Percentiles rank a stretch among this genome's conserved stretches.
These are phyloP conservation scores for Leucoagaricus sp. DNA, from an alignment of 1,284 basidiomycete genomes.

Conservation along the genomic window DNA sequence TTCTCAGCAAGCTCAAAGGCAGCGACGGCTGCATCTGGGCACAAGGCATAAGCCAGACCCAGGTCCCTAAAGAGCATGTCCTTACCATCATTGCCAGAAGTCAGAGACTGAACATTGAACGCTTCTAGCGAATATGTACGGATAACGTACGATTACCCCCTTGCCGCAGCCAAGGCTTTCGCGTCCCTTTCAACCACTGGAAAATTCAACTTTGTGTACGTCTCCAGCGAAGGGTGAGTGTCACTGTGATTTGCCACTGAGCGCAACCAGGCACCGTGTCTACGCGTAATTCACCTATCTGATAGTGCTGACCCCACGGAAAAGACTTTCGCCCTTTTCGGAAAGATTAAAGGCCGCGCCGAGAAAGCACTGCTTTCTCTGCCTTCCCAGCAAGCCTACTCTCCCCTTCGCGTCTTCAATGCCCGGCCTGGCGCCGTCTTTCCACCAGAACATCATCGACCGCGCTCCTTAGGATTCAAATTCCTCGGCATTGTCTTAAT, in stretches of 20 bases:
- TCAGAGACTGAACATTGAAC: not conserved
- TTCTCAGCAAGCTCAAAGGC: slow-evolving; percentile 26
- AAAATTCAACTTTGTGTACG: slow-evolving; percentile 28
- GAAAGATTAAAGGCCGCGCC: slow-evolving; percentile 24
- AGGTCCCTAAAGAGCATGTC: slow-evolving; percentile 24
- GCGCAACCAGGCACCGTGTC: not conserved
- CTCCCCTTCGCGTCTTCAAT: slow-evolving; percentile 20
- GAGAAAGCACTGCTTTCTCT: slow-evolving; percentile 25
- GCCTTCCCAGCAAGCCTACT: slow-evolving; percentile 12
- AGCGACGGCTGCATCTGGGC: slow-evolving; percentile 32
- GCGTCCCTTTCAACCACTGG: slow-evolving; percentile 18
- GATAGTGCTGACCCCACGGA: slow-evolving; percentile 23
- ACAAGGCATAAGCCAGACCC: slow-evolving; percentile 27
- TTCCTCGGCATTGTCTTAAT: not conserved
- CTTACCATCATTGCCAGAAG: not conserved
- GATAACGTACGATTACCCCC: slow-evolving; percentile 28
- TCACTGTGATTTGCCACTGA: not conserved
- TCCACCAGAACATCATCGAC: slow-evolving; percentile 11
- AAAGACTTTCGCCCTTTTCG: slow-evolving; percentile 14
- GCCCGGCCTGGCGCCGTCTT: slow-evolving; percentile 22
- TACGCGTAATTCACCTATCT: not conserved
- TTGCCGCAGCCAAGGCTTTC: slow-evolving; percentile 31
- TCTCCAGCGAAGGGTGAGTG: slow-evolving; percentile 28
- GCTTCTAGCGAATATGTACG: slow-evolving; percentile 22
- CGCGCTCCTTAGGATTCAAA: slow-evolving; percentile 1